phyloP scores from a whole-genome alignment of 164 flowering plant genomes.

The Houttuynia cordata region DNA sequence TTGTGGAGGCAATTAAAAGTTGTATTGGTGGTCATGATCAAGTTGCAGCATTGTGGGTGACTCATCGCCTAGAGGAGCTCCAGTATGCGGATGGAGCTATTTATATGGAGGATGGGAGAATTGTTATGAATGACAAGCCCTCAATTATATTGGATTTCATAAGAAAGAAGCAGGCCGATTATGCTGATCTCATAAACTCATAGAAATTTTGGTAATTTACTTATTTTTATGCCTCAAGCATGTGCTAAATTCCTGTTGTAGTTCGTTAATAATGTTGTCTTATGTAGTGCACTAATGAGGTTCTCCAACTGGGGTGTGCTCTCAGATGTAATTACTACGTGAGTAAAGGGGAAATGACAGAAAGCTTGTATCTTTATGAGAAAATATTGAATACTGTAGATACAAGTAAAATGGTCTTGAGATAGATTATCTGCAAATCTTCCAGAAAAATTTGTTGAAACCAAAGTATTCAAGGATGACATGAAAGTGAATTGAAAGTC shows the following conservation, averaged over 20 bases:
- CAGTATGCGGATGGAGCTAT: slow-evolving; percentile 89
- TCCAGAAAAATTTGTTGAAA: no score
- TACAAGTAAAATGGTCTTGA: no score
- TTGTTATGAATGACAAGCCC: slow-evolving; percentile 47
- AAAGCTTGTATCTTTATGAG: no score
- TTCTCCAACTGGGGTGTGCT: background rate
- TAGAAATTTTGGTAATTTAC: background rate
- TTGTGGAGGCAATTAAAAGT: slow-evolving; percentile 72
- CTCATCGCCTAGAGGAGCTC: slow-evolving; percentile 88
- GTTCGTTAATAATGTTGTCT: background rate
- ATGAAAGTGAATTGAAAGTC: no score
- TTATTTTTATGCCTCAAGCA: background rate
- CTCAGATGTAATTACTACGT: no score
- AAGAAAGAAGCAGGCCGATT: slow-evolving; percentile 31
- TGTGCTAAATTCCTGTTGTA: background rate
- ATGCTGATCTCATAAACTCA: slow-evolving; percentile 27
- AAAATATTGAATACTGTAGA: no score
- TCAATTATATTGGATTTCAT: slow-evolving; percentile 32
- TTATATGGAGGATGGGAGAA: slow-evolving; percentile 82
- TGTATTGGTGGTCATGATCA: slow-evolving; percentile 36
- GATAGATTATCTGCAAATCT: no score
- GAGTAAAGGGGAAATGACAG: no score
- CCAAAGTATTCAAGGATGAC: no score
- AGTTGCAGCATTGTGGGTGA: slow-evolving; percentile 90
- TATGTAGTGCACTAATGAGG: background rate